Base-by-base conservation (phyloP, 1,139 yeast genomes). In the Suhomyces yuchorum region DNA sequence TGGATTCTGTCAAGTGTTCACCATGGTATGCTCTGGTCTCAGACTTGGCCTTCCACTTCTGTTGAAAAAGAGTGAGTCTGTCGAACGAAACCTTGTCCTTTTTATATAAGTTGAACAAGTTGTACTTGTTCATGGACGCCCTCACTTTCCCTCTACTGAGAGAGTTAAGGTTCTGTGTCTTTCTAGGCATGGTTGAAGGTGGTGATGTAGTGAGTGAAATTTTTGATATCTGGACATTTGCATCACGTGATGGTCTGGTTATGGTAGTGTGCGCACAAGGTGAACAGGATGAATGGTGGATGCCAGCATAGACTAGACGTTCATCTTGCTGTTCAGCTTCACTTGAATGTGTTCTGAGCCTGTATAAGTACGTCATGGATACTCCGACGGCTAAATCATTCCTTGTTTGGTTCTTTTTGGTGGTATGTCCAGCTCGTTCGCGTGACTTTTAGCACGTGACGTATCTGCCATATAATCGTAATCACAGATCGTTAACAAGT, bases 1-100 rank as follows among this genome's bases (percentile, higher is more conserved):
- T 82, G 23, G 82, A 74, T 66, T 93, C 99, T 0, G 95, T 87
- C 49, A 93, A 70, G 64, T 87, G 92, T 62, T 93, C 98, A 57
- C 99, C 99, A 65, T 93, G 99, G 66, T 93, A 93, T 1, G 95
- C 87, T 70, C 99, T 81, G 4, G 98, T 85, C 64, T 91, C 97
- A 62, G 85, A 86, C 67, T 95, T 93, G 46, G 97, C 86, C 8
- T 78, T 71, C 92, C 96, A 93, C 70, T 91, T 90, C 68, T 92
- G 97, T 70, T 91, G 97, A 70, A 78, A 93, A 50, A 89, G 70
- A 14, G 91, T 80, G 61, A 80, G 81, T 8, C 82, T 78, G 49
- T 75, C 59, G 61, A 75, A 80, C 49, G 71, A 75, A 28, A 79
- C 70, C 44, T 74, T 73, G 36, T 82, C 78, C 60, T 87, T 85